phyloP scores from a whole-genome alignment of 352 stramenopile genomes.

The Achlya hypogyna region DNA sequence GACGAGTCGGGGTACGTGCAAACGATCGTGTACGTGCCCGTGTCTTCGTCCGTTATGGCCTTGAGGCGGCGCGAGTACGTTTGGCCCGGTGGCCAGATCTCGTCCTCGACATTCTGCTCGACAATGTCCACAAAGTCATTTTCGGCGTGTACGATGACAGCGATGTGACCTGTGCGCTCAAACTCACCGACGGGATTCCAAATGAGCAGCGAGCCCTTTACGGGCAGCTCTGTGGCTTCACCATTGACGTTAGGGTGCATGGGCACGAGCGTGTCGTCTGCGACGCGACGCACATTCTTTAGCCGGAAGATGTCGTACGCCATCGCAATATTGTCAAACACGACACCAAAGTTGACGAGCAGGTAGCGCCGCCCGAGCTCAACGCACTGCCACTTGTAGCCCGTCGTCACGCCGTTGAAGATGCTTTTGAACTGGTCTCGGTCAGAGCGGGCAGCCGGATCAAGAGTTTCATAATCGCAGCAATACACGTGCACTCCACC shows the following conservation, averaged over 20 bases:
- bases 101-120: conserved; percentile 15
- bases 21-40: not conserved
- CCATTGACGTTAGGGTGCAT: conserved; percentile 9
- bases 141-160: not conserved
- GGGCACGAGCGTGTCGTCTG: not conserved
- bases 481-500: conserved; percentile 14
- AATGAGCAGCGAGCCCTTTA: conserved; percentile 9
- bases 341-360: conserved; percentile 13
- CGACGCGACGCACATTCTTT: conserved; percentile 5
- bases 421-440: conserved; percentile 4
- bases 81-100: not conserved
- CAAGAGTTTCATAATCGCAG: conserved; percentile 6
- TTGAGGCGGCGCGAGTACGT: conserved; percentile 6
- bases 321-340: conserved; percentile 19
- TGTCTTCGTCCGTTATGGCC: not conserved
- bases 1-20: not conserved
- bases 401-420: not conserved
- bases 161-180: not conserved
- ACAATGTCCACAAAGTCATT: conserved; percentile 8
- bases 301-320: conserved; percentile 18
- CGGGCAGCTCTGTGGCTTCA: not conserved
- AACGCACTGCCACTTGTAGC: conserved; percentile 19
- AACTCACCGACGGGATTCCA: conserved; percentile 12
- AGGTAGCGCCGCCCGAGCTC: conserved; percentile 12
- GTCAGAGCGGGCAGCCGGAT: not conserved